phyloP scores from a whole-genome alignment of 345 rosid species.

The Citrus mangshanensis region DNA sequence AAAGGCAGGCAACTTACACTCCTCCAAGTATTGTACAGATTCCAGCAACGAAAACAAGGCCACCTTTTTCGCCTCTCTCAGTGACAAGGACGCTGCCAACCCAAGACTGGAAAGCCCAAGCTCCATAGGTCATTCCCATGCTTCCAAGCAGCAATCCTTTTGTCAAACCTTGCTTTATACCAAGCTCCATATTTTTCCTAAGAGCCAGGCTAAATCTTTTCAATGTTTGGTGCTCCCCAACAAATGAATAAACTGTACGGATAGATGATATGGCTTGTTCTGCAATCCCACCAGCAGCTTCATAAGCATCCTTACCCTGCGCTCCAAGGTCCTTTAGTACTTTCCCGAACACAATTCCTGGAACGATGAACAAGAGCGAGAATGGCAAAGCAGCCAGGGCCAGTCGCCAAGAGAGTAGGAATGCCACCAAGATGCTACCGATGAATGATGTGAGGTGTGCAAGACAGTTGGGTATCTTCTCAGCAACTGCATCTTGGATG shows the following conservation, averaged over 20 bases:
- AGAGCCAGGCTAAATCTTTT: constrained; percentile 34
- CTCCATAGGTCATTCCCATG: constrained; percentile 44
- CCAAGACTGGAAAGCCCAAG: constrained; percentile 58
- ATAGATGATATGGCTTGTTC: constrained; percentile 58
- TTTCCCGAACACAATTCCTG: constrained; percentile 45
- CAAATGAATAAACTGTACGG: constrained; percentile 50
- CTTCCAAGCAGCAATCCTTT: constrained; percentile 60
- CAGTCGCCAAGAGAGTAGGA: constrained; percentile 50
- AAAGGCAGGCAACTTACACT: constrained; percentile 36
- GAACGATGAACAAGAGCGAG: constrained; percentile 39
- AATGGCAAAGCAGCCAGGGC: constrained; percentile 46
- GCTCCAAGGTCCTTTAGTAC: constrained; percentile 35
- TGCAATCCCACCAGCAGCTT: constrained; percentile 42
- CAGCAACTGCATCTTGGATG: constrained; percentile 47
- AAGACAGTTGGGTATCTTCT: constrained; percentile 44
- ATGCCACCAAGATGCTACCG: constrained; percentile 31
- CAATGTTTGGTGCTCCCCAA: constrained; percentile 42
- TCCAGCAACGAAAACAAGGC: constrained; percentile 40
- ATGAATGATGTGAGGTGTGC: constrained; percentile 42
- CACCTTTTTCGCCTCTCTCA: constrained; percentile 48
- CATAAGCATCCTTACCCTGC: constrained; percentile 38
- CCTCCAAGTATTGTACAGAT: constrained; percentile 43
- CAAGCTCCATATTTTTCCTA: constrained; percentile 35
- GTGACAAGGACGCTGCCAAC: constrained; percentile 48
- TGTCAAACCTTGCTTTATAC: constrained; percentile 44